Evolutionary conservation across 768 basidiomycete genomes (phyloP).

Genomic region (Mrakia blollopis): DNA sequence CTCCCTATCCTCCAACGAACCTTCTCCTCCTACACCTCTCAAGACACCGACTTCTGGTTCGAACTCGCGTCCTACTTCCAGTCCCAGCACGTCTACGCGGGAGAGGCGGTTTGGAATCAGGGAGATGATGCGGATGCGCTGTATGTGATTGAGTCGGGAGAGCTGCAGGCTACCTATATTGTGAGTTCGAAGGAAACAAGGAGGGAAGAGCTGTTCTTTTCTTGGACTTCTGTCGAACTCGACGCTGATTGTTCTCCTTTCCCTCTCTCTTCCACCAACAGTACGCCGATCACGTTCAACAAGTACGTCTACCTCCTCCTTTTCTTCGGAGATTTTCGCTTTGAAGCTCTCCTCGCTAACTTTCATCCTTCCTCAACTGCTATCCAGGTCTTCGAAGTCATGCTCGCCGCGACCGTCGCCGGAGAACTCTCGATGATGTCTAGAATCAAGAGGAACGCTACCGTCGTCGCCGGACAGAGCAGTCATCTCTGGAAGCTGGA

Average conservation of each 20-base stretch:
- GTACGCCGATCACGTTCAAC: conserved; percentile 17
- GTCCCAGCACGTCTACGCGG: conserved; percentile 55
- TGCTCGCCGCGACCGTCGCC: conserved; percentile 63
- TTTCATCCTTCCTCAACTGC: too few relatives aligned
- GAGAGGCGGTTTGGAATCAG: conserved; percentile 66
- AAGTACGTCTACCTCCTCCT: not conserved
- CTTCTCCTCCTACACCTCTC: conserved; percentile 63
- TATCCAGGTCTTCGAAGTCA: not conserved
- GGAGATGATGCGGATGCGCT: conserved; percentile 74
- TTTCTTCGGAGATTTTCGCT: too few relatives aligned
- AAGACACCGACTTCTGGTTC: conserved; percentile 55
- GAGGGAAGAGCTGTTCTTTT: too few relatives aligned
- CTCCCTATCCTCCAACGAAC: conserved; percentile 69
- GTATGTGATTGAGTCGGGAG: conserved; percentile 82
- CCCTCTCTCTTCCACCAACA: not conserved
- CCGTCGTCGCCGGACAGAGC: conserved; percentile 71
- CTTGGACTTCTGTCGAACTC: not conserved
- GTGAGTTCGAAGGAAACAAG: not conserved
- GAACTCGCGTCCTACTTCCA: conserved; percentile 69
- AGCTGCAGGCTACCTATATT: conserved; percentile 71
- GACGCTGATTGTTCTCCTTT: not conserved
- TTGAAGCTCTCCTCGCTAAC: too few relatives aligned
- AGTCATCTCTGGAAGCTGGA: conserved; percentile 78
- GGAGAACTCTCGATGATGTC: conserved; percentile 86
- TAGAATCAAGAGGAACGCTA: conserved; percentile 73